Evolutionary conservation across 2,329 filamentous ascomycete species (phyloP).

Genomic region (Exophiala sideris): DNA sequence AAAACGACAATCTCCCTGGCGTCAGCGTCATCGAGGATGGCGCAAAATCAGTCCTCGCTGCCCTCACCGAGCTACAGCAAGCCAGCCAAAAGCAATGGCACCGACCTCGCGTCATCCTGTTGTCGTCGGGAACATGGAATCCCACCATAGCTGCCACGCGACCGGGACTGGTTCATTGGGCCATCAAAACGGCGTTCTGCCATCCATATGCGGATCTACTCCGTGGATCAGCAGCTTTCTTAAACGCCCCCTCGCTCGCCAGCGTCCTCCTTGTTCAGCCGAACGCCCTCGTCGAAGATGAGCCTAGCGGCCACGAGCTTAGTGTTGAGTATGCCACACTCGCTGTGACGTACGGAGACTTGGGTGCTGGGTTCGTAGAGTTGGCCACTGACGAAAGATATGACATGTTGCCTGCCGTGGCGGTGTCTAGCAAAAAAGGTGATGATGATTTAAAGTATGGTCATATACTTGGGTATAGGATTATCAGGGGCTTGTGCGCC

Average conservation of each 20-base stretch:
- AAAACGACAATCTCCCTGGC: constrained; percentile 6
- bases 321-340: not conserved
- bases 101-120: constrained; percentile 2
- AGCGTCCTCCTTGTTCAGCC: constrained; percentile 7
- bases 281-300: constrained; percentile 2
- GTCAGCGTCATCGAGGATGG: constrained; percentile 3
- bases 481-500: constrained; percentile 1
- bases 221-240: not conserved
- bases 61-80: not conserved
- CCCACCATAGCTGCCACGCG: not conserved
- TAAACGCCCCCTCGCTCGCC: not conserved
- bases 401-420: not conserved
- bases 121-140: constrained; percentile 13
- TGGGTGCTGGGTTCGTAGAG: constrained; percentile 9
- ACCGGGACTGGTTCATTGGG: constrained; percentile 10
- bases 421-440: constrained; percentile 8
- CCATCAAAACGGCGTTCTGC: constrained; percentile 9
- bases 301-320: constrained; percentile 6
- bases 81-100: not conserved
- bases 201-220: constrained; percentile 10
- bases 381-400: not conserved
- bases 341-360: constrained; percentile 1
- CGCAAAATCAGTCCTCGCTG: constrained; percentile 6
- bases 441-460: constrained; percentile 6
- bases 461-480: not conserved